Percentiles rank a stretch among this genome's conserved stretches.
Evolutionary conservation across 768 basidiomycete species (phyloP).

Genomic region (Hericium erinaceus): DNA sequence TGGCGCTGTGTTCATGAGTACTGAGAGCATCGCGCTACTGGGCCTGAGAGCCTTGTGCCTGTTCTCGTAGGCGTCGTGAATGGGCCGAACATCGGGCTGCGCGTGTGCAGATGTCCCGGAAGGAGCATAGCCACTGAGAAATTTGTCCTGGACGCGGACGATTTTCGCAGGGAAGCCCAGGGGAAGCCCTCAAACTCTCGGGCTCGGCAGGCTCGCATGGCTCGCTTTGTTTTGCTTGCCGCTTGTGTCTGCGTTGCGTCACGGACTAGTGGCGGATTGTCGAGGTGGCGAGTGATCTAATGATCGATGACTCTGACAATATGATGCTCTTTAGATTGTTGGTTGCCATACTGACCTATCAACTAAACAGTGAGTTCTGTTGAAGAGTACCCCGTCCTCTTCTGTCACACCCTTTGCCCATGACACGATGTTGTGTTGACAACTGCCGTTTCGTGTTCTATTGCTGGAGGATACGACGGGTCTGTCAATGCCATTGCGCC

Average conservation of each 20-base stretch:
- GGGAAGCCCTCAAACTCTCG: no score
- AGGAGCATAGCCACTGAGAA: no score
- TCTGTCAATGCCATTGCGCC: neutral
- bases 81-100: no score
- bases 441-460: neutral
- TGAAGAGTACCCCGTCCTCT: neutral
- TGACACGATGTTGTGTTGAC: neutral
- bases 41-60: no score
- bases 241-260: neutral
- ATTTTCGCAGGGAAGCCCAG: no score
- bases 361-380: neutral
- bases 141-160: no score
- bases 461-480: neutral
- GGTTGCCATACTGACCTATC: neutral
- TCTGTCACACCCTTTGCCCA: neutral
- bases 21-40: no score
- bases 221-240: no score
- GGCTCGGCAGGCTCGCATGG: no score
- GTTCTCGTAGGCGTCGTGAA: no score
- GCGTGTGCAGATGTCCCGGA: no score
- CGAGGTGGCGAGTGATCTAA: neutral
- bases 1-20: no score
- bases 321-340: neutral
- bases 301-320: neutral
- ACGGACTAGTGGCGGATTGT: neutral